Evolutionary conservation across 257 asterid species (phyloP).

Genomic region (Verbena officinalis): DNA sequence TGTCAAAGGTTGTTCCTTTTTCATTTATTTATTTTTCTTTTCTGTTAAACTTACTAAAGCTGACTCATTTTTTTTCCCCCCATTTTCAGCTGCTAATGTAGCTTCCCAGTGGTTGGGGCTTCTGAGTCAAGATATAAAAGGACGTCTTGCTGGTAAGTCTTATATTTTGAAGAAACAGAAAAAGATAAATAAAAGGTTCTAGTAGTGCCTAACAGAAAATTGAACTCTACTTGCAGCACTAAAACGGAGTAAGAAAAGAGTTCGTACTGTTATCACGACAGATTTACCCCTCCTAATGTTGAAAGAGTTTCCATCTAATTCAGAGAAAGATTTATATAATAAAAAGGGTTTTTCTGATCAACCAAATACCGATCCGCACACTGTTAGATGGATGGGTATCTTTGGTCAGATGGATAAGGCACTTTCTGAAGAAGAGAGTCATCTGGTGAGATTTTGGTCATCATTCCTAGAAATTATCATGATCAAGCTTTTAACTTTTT

Average conservation of each 20-base stretch:
- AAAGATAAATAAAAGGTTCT: background rate
- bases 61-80: conserved; percentile 28
- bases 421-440: conserved; percentile 79
- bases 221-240: conserved; percentile 58
- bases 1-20: conserved; percentile 53
- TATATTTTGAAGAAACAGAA: background rate
- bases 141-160: conserved; percentile 80
- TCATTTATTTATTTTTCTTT: background rate
- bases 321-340: conserved; percentile 38
- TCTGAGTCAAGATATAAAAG: conserved; percentile 79
- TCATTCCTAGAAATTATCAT: too few species aligned
- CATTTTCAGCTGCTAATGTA: conserved; percentile 76
- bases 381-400: conserved; percentile 63
- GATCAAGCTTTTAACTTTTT: background rate
- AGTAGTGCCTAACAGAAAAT: conserved; percentile 16
- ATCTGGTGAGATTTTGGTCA: conserved; percentile 52
- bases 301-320: conserved; percentile 63
- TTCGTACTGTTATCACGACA: conserved; percentile 62
- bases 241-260: conserved; percentile 81
- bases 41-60: conserved; percentile 1
- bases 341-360: conserved; percentile 15
- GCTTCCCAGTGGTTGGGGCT: conserved; percentile 99
- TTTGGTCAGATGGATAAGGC: conserved; percentile 78
- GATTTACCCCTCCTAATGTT: conserved; percentile 70
- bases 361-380: conserved; percentile 57